A percentile compares a stretch with the other conserved stretches of the same genome.
Evolutionary conservation across 2,329 filamentous ascomycete species (phyloP).

Genomic region (Xylariaceae sp.): DNA sequence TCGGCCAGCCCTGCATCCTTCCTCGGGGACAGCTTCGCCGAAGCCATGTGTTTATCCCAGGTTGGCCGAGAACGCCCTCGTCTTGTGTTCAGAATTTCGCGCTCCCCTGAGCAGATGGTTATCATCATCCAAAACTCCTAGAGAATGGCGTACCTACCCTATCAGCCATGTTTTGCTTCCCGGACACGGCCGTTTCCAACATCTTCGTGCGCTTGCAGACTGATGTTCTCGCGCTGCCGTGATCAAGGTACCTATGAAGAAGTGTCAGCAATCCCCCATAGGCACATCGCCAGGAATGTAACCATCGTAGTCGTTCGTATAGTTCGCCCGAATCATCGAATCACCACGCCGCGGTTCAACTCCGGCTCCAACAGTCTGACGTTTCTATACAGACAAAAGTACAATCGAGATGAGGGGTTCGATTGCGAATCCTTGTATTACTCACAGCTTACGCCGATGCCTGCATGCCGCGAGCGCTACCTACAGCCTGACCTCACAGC

Average conservation of each 20-base stretch:
- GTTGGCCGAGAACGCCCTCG: background rate
- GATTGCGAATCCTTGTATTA: background rate
- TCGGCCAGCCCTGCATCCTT: background rate
- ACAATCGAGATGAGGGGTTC: background rate
- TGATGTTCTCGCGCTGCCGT: background rate
- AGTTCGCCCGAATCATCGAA: background rate
- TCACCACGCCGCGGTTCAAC: background rate
- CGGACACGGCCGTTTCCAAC: too few species aligned
- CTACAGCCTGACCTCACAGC: background rate
- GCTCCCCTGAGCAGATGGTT: background rate
- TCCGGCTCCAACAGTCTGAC: background rate
- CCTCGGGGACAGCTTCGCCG: background rate
- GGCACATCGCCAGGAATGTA: background rate
- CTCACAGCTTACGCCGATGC: background rate
- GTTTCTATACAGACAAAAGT: too few species aligned
- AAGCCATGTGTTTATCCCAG: background rate
- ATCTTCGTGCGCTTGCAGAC: background rate
- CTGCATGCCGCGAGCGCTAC: background rate
- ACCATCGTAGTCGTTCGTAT: background rate
- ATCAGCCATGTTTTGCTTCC: background rate
- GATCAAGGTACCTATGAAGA: background rate
- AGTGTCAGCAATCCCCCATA: background rate
- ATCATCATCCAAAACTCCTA: too few species aligned
- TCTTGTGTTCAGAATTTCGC: background rate
- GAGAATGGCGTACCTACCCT: background rate